phyloP scores from a whole-genome alignment of 192 early-diverging fungal genomes.

The Dissophora globulifera region DNA sequence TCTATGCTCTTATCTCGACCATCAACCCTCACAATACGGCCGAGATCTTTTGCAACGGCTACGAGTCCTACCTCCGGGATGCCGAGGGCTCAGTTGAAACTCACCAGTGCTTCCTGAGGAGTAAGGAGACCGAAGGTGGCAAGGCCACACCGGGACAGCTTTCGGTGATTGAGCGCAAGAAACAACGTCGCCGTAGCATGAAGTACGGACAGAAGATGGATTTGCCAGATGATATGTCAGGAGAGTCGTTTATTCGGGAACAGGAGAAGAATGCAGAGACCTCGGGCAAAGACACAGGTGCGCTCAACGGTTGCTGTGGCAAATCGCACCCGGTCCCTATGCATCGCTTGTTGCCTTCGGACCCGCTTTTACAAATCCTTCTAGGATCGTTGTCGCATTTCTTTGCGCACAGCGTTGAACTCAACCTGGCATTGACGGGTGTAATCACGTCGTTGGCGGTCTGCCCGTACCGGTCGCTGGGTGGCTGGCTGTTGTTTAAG shows the following conservation, averaged over 20 bases:
- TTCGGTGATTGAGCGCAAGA: conserved; percentile 43
- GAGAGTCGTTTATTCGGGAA: conserved; percentile 24
- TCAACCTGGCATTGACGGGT: conserved; percentile 93
- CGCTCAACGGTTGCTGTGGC: conserved; percentile 20
- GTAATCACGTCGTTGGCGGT: conserved; percentile 86
- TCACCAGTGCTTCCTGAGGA: conserved; percentile 61
- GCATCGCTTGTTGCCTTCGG: conserved; percentile 65
- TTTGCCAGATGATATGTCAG: conserved; percentile 38
- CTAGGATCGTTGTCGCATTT: conserved; percentile 77
- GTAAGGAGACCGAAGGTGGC: conserved; percentile 41
- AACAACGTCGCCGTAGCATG: conserved; percentile 58
- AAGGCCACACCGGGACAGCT: conserved; percentile 33
- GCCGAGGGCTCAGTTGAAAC: conserved; percentile 59
- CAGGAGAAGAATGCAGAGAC: conserved; percentile 32
- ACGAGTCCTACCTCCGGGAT: conserved; percentile 66
- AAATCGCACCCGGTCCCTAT: conserved; percentile 43
- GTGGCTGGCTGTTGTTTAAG: conserved; percentile 75
- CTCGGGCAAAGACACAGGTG: conserved; percentile 31
- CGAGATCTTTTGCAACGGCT: conserved; percentile 65
- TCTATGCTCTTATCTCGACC: conserved; percentile 64
- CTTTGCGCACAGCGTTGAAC: conserved; percentile 86
- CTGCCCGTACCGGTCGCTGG: conserved; percentile 77
- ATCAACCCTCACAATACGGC: conserved; percentile 62
- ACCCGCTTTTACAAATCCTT: conserved; percentile 75
- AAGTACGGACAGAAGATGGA: conserved; percentile 63